These are phyloP conservation scores for Scorias spongiosa DNA, from an alignment of 2,329 filamentous ascomycete species.

Conservation along the genomic window DNA sequence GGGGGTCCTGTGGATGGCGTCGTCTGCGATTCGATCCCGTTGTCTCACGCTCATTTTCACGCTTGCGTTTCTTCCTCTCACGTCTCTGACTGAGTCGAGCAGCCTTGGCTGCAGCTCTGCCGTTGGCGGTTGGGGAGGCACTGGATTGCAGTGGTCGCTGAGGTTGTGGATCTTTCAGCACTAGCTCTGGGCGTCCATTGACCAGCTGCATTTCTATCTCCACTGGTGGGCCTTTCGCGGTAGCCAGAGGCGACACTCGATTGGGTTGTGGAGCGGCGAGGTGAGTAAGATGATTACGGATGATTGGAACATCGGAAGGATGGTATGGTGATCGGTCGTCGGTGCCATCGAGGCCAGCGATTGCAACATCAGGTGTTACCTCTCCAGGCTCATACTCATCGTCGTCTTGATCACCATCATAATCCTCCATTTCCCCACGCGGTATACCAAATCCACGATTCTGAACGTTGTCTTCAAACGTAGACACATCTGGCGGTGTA, in stretches of 20 bases:
- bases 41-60: conserved; percentile 9
- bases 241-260: conserved; percentile 45
- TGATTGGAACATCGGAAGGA: conserved; percentile 41
- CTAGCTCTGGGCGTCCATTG: conserved; percentile 19
- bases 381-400: conserved; percentile 23
- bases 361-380: conserved; percentile 14
- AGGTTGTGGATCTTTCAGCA: conserved; percentile 7
- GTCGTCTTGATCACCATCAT: conserved; percentile 18
- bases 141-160: conserved; percentile 5
- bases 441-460: background rate
- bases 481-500: conserved; percentile 15
- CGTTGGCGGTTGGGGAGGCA: conserved; percentile 14
- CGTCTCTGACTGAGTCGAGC: conserved; percentile 16
- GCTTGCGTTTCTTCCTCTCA: conserved; percentile 22
- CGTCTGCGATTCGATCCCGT: conserved; percentile 8
- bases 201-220: conserved; percentile 38
- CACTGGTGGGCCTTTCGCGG: conserved; percentile 31
- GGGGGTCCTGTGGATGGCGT: conserved; percentile 21
- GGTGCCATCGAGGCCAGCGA: conserved; percentile 4
- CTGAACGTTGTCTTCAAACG: conserved; percentile 7
- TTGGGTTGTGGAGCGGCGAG: conserved; percentile 65
- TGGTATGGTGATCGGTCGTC: conserved; percentile 14
- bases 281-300: conserved; percentile 40
- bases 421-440: conserved; percentile 5
- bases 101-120: conserved; percentile 8